phyloP scores from a whole-genome alignment of 345 rosid species.

The Sonneratia alba region DNA sequence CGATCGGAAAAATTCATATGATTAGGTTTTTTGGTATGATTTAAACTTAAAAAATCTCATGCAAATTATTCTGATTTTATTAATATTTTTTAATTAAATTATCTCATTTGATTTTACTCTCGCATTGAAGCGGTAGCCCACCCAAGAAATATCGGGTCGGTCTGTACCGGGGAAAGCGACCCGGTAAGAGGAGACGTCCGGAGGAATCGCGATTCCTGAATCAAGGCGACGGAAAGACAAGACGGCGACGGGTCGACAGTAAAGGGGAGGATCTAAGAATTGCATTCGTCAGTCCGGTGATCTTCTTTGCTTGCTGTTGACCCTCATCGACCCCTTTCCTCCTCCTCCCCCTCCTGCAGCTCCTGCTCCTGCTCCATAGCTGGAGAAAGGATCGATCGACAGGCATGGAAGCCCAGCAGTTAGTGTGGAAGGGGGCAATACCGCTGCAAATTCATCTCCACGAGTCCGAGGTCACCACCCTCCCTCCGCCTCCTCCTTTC shows the following conservation, averaged over 20 bases:
- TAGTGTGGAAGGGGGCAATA: slow-evolving; percentile 84
- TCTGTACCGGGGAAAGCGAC: background rate
- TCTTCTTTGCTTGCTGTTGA: background rate
- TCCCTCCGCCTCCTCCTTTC: slow-evolving; percentile 79
- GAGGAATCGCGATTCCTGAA: no score
- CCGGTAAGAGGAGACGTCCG: background rate
- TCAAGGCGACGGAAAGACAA: background rate
- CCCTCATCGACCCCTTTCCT: background rate
- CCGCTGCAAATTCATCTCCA: slow-evolving; percentile 85
- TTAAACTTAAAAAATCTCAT: no score
- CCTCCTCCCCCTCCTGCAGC: background rate
- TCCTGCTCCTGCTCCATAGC: no score
- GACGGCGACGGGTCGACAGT: background rate
- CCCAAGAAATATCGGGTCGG: background rate
- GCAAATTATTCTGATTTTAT: no score
- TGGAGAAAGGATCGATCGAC: background rate
- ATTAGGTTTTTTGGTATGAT: no score
- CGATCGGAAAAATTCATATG: no score
- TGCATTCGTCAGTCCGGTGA: background rate
- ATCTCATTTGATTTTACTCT: no score
- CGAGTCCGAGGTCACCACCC: slow-evolving; percentile 76
- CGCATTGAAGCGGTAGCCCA: no score
- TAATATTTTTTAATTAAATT: no score
- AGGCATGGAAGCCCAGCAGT: slow-evolving; percentile 55
- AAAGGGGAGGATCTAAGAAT: background rate